Evolutionary conservation across 306 rosid species (phyloP).

Genomic region (Begonia fuchsioides): DNA sequence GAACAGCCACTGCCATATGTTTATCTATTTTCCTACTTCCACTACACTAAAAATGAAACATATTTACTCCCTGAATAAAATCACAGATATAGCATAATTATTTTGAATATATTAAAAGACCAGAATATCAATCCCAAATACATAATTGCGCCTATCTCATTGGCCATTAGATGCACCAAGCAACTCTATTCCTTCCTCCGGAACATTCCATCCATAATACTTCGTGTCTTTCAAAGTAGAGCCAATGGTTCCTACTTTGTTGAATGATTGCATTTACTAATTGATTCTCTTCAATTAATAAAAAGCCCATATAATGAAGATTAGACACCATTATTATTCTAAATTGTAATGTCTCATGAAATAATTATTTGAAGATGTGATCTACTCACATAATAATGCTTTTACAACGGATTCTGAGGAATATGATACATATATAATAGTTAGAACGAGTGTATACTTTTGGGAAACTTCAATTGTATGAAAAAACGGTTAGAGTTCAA

Average conservation of each 20-base stretch:
- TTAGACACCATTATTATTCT: too few species aligned
- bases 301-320: too few species aligned
- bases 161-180: neutral
- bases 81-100: neutral
- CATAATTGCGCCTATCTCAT: neutral
- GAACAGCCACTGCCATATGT: too few species aligned
- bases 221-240: conserved; percentile 1
- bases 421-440: too few species aligned
- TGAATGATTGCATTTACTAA: neutral
- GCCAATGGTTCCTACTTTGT: neutral
- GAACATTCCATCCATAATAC: neutral
- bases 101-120: neutral
- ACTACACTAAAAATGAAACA: neutral
- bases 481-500: too few species aligned
- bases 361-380: too few species aligned
- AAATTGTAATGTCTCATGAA: too few species aligned
- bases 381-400: too few species aligned
- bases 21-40: too few species aligned
- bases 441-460: too few species aligned
- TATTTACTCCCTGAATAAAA: neutral
- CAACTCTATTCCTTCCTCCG: neutral
- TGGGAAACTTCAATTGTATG: too few species aligned
- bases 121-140: neutral
- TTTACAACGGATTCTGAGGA: too few species aligned
- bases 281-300: neutral